These are phyloP conservation scores for Fistulinella cinereoalba DNA, from an alignment of 1,284 basidiomycete genomes.

Conservation along the genomic window DNA sequence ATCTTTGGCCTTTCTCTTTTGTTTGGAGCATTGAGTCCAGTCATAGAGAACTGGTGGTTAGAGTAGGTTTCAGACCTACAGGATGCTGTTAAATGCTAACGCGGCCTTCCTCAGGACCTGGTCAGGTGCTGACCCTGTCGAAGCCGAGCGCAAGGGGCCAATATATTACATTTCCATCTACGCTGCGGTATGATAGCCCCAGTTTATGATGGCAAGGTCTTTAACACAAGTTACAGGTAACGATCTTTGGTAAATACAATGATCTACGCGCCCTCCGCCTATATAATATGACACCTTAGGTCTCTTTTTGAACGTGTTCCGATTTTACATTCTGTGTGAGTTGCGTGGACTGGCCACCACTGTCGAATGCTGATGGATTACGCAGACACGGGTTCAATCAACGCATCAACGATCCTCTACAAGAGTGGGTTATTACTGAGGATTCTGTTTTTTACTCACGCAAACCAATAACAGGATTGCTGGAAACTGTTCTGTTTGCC, in stretches of 20 bases:
- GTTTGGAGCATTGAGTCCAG: conserved; percentile 69
- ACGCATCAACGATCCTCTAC: conserved; percentile 70
- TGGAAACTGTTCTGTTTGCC: conserved; percentile 86
- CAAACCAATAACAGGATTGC: conserved; percentile 50
- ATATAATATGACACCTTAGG: conserved; percentile 36
- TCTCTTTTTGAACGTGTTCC: conserved; percentile 60
- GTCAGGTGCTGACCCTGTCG: conserved; percentile 51
- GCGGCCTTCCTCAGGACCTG: conserved; percentile 48
- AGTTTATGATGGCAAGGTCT: background rate
- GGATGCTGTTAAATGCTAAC: no score
- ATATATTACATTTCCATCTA: conserved; percentile 80
- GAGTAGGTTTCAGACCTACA: conserved; percentile 44
- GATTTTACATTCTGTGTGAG: conserved; percentile 68
- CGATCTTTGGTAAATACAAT: conserved; percentile 35
- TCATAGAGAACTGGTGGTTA: conserved; percentile 83
- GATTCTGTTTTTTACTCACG: conserved; percentile 10
- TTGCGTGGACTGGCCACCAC: conserved; percentile 6
- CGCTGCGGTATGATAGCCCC: conserved; percentile 47
- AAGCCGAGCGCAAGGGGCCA: conserved; percentile 45
- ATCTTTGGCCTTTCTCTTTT: conserved; percentile 60
- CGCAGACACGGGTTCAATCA: conserved; percentile 64
- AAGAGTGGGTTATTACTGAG: conserved; percentile 45
- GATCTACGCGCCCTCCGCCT: background rate
- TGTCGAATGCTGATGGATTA: conserved; percentile 8
- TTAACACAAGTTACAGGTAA: conserved; percentile 36